Base-by-base conservation (phyloP, 306 rosid species). In the Benincasa hispida region DNA sequence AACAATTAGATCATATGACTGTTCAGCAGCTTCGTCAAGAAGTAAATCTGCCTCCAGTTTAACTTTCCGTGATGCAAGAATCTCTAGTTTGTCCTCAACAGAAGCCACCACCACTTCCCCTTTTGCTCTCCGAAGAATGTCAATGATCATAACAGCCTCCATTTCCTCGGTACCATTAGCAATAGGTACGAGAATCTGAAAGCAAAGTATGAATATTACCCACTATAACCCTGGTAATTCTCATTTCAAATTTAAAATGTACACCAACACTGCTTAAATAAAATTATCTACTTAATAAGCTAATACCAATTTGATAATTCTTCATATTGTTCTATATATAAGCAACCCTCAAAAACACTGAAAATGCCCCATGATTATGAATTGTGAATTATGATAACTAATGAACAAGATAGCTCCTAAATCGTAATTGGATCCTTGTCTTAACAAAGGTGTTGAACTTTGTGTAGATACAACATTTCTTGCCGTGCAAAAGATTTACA, bases 141-240 rank as follows among this genome's bases (percentile, higher is more conserved):
- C 95, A 72, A 94, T 85, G 65, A 92, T 89, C 74, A 89, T 89
- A 12, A 88, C 72, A 66, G 96, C 96, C 88, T 94, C 97, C 98
- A 94, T 91, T 88, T 94, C 98, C 91, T 94, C 98, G 5, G 86
- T 80, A 65, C 97, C 98, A 79, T 87, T 76, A 32, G 97, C 96
- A 72, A 91, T 83, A 45, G 98, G 97, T 76, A 94, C 95, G 54
- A 94, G 98, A 87, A 94, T 78, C 98, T 94, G 83, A 82, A 77
- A 24, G 59, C 67, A 34, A 42, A 76, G 12, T 63, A 80, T 76
- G 63, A 80, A 37, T 77, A 66, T 85, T 77, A 42, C 4, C 24
- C 81, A 72, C 22, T 67, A 73, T 53, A 74, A 74, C 30, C 45
- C 19, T 21, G 32, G 45, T 39, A 41, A 27, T 74, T 74, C 48